Evolutionary conservation across 352 stramenopile species (phyloP), one percentile per base, ranked within the genome.

Genomic region (Phytophthora syringae): DNA sequence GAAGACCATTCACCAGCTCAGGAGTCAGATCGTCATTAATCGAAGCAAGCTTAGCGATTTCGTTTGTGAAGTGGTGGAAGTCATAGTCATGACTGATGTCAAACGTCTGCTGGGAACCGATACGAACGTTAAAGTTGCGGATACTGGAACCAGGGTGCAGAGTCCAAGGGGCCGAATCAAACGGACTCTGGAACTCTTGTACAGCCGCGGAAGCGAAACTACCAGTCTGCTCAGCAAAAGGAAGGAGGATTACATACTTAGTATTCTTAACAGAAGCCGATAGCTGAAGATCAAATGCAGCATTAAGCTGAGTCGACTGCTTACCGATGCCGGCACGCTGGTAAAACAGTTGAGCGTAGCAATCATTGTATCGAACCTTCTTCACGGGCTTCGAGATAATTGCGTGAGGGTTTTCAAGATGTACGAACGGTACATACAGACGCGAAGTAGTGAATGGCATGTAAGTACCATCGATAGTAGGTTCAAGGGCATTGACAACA

Each of bases 11-110:
- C 0, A 21, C 21, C 2, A 71, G 48, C 28, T 67, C 36, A 24
- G 53, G n/a, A 45, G 56, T 63, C 1, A 63, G 47, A 52, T 55
- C 51, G 52, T 55, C 67, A 50, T 76, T 76, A 22, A 76, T 68
- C 9, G 61, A 43, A 49, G 18, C 21, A 15, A 76, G 11, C 39
- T 76, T 76, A 6, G 34, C 28, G 2, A 68, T 60, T 37, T 72
- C 61, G 49, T 72, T 51, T 5, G 11, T 18, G 28, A 64, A 76
- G 0, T 40, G 5, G 12, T 54, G 15, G 42, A 57, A 76, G 21
- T 72, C 62, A 21, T 66, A 76, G 37, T 76, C 68, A 47, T 64
- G 20, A 5, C 30, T 60, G 15, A 68, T 60, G 15, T 60, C 39
- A n/a, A 76, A 76, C 1, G 53, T 40, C 48, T 76, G 68, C 4